Conservation (phyloP, 768 basidiomycete species). For the Exsudoporus frostii region DNA sequence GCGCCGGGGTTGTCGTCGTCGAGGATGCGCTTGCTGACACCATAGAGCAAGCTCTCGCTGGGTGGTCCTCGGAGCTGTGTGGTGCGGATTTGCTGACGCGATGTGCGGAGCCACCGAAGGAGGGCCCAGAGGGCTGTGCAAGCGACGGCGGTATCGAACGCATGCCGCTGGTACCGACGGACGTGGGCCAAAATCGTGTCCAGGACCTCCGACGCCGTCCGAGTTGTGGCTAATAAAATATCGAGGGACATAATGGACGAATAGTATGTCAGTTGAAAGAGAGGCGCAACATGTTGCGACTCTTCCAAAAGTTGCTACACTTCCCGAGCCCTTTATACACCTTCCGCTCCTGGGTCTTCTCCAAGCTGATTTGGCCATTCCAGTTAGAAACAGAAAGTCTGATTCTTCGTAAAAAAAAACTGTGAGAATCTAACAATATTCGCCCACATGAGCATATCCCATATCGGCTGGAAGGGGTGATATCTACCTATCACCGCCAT, state of each 20-base stretch:
- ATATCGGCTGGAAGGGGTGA: no score
- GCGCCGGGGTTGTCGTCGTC: not conserved
- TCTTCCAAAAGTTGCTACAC: not conserved
- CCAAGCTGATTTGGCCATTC: no score
- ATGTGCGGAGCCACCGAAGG: not conserved
- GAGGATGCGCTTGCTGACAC: no score
- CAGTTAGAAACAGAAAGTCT: no score
- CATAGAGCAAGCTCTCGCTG: not conserved
- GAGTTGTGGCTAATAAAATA: not conserved
- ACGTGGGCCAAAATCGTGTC: not conserved
- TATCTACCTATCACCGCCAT: no score
- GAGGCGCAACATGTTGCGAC: not conserved
- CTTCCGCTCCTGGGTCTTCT: not conserved
- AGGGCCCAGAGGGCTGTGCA: not conserved
- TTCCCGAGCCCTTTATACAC: not conserved
- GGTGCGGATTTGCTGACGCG: not conserved
- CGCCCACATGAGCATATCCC: no score
- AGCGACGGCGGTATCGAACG: not conserved
- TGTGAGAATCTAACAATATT: no score
- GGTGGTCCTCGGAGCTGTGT: not conserved
- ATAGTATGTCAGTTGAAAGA: not conserved
- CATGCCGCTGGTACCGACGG: not conserved
- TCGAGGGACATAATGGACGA: not conserved
- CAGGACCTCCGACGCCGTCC: not conserved
- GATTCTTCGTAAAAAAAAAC: no score